phyloP scores from a whole-genome alignment of 305 asterid genomes.

The Ilex paraguariensis region DNA sequence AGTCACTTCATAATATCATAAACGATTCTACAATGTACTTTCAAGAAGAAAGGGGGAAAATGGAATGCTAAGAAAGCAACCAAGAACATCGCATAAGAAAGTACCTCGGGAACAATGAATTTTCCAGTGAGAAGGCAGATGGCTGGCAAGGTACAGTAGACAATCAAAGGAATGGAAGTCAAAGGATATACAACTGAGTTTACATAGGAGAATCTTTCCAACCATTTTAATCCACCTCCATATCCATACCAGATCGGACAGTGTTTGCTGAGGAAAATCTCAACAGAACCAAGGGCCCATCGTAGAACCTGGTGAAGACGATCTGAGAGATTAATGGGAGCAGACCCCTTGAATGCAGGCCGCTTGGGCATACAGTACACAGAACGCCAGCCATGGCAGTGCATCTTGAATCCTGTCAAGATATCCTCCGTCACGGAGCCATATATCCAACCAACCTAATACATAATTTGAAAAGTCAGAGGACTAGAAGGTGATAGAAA shows the following conservation, averaged over 20 bases:
- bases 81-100: background rate
- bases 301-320: slow-evolving; percentile 93
- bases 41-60: background rate
- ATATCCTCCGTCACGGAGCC: slow-evolving; percentile 88
- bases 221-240: slow-evolving; percentile 77
- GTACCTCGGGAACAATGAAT: slow-evolving; percentile 81
- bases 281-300: slow-evolving; percentile 94
- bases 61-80: background rate
- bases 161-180: slow-evolving; percentile 77
- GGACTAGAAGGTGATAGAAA: background rate
- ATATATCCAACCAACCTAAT: slow-evolving; percentile 89
- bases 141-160: slow-evolving; percentile 82
- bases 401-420: slow-evolving; percentile 91
- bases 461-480: slow-evolving; percentile 4
- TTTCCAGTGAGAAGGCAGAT: slow-evolving; percentile 81
- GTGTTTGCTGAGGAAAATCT: slow-evolving; percentile 77
- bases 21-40: background rate
- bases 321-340: slow-evolving; percentile 83
- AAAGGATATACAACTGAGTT: slow-evolving; percentile 80
- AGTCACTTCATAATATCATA: too few species aligned
- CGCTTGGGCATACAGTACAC: slow-evolving; percentile 81
- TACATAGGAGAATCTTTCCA: slow-evolving; percentile 75
- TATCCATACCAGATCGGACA: slow-evolving; percentile 90
- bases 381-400: slow-evolving; percentile 86
- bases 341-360: slow-evolving; percentile 84